Evolutionary conservation across 2,329 filamentous ascomycete genomes (phyloP), one percentile per base, ranked within the genome.

Genomic region (Ilyonectria robusta): DNA sequence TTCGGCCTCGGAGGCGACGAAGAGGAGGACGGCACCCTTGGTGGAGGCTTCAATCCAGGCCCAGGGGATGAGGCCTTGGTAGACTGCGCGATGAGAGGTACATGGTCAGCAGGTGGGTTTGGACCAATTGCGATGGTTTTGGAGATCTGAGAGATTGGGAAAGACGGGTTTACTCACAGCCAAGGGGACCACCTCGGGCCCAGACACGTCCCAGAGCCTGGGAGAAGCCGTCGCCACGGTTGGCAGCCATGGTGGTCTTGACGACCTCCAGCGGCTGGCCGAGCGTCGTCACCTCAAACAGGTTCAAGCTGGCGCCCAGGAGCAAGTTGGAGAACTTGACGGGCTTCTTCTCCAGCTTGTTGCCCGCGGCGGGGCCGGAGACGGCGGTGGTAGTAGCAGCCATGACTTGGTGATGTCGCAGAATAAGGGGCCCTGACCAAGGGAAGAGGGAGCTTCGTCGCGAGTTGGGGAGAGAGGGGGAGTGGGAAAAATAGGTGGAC

Each of bases 21-120:
- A 99, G 83, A 99, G 93, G 79, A 99, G 93, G 77, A 99, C 96
- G 78, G 96, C 96, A 81, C 96, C 96, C 87, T 99, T 99, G 85
- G 96, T 98, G 79, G 95, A 98, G 81, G 96, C 96, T 89, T 99
- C 96, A 85, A 99, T 98, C 96, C 96, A 99, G 84, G 96, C 96
- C 95, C 95, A 98, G 72, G 96, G 96, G 82, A 99, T 98, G 78
- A 99, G 93, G 83, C 96, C 96, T 88, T 99, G 96, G 89, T 98
- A 99, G 88, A 98, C 95, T 98, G 42, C 26, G 31, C n/a, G n/a
- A 42, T 80, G 72, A 66, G 62, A 73, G 48, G 42, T 44, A 51
- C 44, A 67, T 55, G 51, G 73, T 80, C 68, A 80, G 78, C 56
- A 60, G 33, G 50, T 57, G 31, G n/a, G 33, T 42, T 23, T n/a